phyloP scores from a whole-genome alignment of 2,329 filamentous ascomycete genomes.

The Exophiala sideris region DNA sequence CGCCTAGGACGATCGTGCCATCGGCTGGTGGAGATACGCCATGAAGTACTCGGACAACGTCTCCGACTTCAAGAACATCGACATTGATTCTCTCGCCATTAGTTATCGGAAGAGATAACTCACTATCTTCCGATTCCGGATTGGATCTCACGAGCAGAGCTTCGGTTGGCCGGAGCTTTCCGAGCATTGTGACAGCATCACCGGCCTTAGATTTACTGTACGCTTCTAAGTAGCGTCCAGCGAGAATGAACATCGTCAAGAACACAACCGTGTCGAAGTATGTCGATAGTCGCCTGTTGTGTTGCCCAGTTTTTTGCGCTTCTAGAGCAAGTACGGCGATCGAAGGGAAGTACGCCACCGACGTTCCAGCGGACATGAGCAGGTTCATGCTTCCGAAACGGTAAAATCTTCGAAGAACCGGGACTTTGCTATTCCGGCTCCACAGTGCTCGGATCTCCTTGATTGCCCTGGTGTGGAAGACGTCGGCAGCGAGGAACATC shows the following conservation, averaged over 20 bases:
- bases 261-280: conserved; percentile 95
- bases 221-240: conserved; percentile 59
- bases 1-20: conserved; percentile 77
- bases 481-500: conserved; percentile 77
- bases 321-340: conserved; percentile 69
- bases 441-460: conserved; percentile 76
- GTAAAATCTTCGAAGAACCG: conserved; percentile 73
- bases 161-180: conserved; percentile 71
- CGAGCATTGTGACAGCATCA: conserved; percentile 74
- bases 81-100: conserved; percentile 46
- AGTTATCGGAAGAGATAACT: not conserved
- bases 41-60: conserved; percentile 85
- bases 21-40: conserved; percentile 96
- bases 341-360: conserved; percentile 80
- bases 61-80: conserved; percentile 79
- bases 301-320: conserved; percentile 19
- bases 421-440: conserved; percentile 70
- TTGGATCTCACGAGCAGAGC: conserved; percentile 59
- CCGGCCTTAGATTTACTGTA: conserved; percentile 89
- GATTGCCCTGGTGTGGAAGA: conserved; percentile 71
- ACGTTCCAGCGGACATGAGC: conserved; percentile 82
- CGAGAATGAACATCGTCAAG: conserved; percentile 77
- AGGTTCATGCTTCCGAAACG: conserved; percentile 95
- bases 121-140: not conserved
- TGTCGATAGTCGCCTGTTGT: not conserved